A percentile compares a stretch with the other conserved stretches of the same genome.
phyloP scores from a whole-genome alignment of 2,329 filamentous ascomycete species.

The Triangularia setosa region DNA sequence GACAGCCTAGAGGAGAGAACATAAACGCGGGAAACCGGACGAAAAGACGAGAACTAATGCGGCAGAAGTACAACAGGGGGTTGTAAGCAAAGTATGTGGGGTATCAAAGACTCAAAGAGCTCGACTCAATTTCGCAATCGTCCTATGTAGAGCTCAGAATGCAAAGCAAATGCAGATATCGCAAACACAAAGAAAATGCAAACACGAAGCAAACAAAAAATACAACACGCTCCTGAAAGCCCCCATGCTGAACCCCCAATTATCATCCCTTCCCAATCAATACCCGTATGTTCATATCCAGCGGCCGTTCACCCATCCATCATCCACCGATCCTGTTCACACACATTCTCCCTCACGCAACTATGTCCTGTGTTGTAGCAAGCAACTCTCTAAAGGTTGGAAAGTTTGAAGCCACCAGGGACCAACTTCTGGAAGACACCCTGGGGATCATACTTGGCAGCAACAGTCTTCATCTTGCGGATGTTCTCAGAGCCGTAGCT shows the following conservation, averaged over 20 bases:
- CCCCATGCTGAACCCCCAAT: neutral
- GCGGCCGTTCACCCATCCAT: neutral
- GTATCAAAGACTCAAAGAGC: neutral
- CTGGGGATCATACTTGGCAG: slow-evolving; percentile 26
- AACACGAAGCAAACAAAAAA: neutral
- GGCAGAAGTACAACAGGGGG: too few species aligned
- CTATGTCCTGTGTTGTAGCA: neutral
- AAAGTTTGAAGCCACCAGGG: slow-evolving; percentile 27
- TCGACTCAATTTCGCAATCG: neutral
- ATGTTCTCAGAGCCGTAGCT: slow-evolving; percentile 30
- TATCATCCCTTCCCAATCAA: neutral
- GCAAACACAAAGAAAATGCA: neutral
- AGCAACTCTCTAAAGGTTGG: neutral
- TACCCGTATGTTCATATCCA: neutral
- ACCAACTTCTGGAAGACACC: slow-evolving; percentile 27
- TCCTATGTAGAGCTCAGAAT: neutral
- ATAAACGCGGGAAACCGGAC: too few species aligned
- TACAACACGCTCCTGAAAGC: neutral
- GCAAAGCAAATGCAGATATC: neutral
- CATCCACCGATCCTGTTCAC: neutral
- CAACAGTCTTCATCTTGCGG: slow-evolving; percentile 19
- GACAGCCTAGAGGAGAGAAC: too few species aligned
- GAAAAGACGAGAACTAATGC: neutral
- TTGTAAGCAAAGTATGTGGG: neutral
- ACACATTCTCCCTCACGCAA: neutral